These are phyloP conservation scores for Camillea tinctor DNA, from an alignment of 2,329 filamentous ascomycete species.

Conservation along the genomic window DNA sequence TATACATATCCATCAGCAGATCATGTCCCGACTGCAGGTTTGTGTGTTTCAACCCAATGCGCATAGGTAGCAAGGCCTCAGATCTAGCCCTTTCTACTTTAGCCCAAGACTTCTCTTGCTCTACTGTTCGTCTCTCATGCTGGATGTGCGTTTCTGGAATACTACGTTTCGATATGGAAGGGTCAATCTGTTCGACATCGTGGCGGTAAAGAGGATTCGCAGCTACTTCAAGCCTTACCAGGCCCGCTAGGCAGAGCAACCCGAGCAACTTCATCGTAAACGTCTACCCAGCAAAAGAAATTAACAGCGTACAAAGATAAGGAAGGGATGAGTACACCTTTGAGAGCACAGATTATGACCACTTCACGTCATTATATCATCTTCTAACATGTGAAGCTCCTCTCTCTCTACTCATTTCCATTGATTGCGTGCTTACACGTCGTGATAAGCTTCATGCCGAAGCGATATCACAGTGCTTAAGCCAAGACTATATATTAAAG, in stretches of 20 bases:
- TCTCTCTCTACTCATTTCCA: conserved; percentile 4
- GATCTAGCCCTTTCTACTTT: conserved; percentile 22
- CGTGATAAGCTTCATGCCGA: conserved; percentile 8
- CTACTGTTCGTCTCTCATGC: conserved; percentile 23
- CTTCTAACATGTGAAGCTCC: conserved; percentile 4
- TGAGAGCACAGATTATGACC: not conserved
- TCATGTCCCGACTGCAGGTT: conserved; percentile 26
- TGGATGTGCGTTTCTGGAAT: conserved; percentile 24
- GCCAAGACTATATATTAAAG: conserved; percentile 17
- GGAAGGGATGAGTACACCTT: not conserved
- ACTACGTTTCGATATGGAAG: conserved; percentile 12
- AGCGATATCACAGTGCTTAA: conserved; percentile 8
- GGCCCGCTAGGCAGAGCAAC: conserved; percentile 14
- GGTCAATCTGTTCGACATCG: not conserved
- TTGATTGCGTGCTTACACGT: conserved; percentile 2
- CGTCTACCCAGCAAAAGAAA: conserved; percentile 1
- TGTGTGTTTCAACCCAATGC: conserved; percentile 27
- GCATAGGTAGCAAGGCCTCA: conserved; percentile 25
- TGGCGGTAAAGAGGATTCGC: conserved; percentile 18
- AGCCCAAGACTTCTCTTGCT: conserved; percentile 21
- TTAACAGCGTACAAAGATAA: not conserved
- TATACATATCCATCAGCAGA: conserved; percentile 29
- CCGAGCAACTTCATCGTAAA: conserved; percentile 20
- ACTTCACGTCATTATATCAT: conserved; percentile 10
- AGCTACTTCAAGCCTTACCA: conserved; percentile 11